Base-by-base conservation (phyloP, 306 rosid genomes). In the Aeschynomene evenia region DNA sequence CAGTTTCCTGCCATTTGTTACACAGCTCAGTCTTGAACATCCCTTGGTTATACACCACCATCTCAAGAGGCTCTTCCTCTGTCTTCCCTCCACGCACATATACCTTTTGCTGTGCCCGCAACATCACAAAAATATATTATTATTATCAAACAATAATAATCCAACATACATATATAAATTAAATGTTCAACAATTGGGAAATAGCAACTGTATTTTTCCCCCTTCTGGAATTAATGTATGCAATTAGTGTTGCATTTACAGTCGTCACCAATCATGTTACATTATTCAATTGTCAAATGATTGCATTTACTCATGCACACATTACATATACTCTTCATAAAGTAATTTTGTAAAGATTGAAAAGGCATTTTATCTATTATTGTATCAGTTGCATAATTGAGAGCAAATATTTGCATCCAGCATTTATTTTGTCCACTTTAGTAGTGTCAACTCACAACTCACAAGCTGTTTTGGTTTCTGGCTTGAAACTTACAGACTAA, bases 11-110 rank as follows among this genome's bases (percentile, higher is more conserved):
- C 98, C 98, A 94, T 71, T 94, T 94, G 82, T 94, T 94, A 76
- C 98, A 94, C 7, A 90, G 87, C 87, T 94, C 97, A 29, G 98
- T 94, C 85, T 94, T 94, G 60, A 80, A 45, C 96, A 87, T 91
- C 39, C 98, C 98, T 33, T 94, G 98, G 69, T 88, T 91, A 83
- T 85, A 94, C 63, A 85, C 92, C 57, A 76, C 79, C 84, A 83
- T 62, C 63, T 90, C 86, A 46, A 77, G 68, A 5, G 87, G 88
- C 51, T 82, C 88, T 54, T 82, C 83, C 67, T 88, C 90, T 28
- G 78, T 77, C 60, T 82, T 77, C 56, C 81, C 83, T 82, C 86
- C 86, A 6, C 81, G 81, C 19, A 82, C 86, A 75, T 78, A 82
- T 2, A 82, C 86, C 83, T 82, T 82, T 67, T 82, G 86, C 86